Base-by-base conservation (phyloP, 805 yeast species). In the Kodamaea laetipori region DNA sequence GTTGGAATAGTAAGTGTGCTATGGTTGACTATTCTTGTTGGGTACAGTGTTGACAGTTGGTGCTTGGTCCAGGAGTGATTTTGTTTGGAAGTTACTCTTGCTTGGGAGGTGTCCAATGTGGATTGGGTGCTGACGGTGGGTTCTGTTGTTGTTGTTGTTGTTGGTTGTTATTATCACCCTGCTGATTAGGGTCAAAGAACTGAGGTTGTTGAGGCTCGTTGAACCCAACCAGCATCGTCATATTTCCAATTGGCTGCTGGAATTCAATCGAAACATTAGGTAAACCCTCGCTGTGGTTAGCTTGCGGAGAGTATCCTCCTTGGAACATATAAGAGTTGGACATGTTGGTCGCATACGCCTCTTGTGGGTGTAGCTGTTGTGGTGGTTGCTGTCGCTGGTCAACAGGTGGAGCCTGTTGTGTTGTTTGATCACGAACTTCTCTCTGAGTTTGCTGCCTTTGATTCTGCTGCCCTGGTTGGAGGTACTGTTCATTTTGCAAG, bases 301-400 rank as follows among this genome's bases (percentile, higher is more conserved):
- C n/a, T 3, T 17, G 4, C 10, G 34, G 34, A 6, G 34, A 3
- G 34, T 15, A 30, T 17, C 34, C 34, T 6, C 15, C 19, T 19
- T 37, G 33, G 24, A 25, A 37, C 21, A 37, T 37, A 25, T 37
- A 38, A 17, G 36, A 7, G 27, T 12, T 28, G n/a, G 41, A 3
- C 21, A 37, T 37, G 3, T 30, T 26, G 24, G 37, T 21, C 11
- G 37, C 4, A 5, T 12, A 17, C 4, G 26, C n/a, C 23, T 31
- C 39, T 30, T 34, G 27, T 12, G 31, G 44, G 25, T 28, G 33
- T 25, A 18, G 26, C 41, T 47, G 46, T 28, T 44, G 37, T 15
- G 17, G 34, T 6, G 21, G 39, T 19, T 43, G 47, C 35, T 15
- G 42, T 30, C 37, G 45, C 13, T 27, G 33, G 18, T 13, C 18